A percentile compares a stretch with the other conserved stretches of the same genome.
Evolutionary conservation across 2,329 filamentous ascomycete species (phyloP).

Genomic region (Pyrenochaeta sp.): DNA sequence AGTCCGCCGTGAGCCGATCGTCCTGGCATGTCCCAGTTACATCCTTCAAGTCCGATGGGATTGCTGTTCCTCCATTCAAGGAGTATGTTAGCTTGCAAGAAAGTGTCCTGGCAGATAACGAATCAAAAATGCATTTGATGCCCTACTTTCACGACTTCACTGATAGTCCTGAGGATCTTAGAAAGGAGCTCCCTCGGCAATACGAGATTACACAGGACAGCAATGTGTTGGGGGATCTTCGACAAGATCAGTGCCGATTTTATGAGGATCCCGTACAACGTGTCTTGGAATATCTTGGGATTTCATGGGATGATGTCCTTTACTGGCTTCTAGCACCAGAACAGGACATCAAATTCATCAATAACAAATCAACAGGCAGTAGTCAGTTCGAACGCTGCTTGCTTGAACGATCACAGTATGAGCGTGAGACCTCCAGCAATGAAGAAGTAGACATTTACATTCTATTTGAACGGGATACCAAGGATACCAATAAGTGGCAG

Average conservation of each 20-base stretch:
- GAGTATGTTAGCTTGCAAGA: constrained; percentile 52
- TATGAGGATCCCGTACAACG: constrained; percentile 44
- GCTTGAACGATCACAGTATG: constrained; percentile 32
- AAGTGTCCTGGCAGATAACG: constrained; percentile 53
- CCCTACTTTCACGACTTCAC: constrained; percentile 39
- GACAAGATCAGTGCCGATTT: constrained; percentile 46
- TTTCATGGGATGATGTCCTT: constrained; percentile 48
- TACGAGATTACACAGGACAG: constrained; percentile 37
- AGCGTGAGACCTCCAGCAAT: constrained; percentile 24
- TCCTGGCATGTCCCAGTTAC: constrained; percentile 17
- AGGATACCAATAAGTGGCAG: constrained; percentile 37
- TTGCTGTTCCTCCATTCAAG: constrained; percentile 46
- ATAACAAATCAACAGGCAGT: constrained; percentile 6
- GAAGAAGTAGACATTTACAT: constrained; percentile 5
- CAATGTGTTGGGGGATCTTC: constrained; percentile 38
- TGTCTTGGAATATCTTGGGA: constrained; percentile 45
- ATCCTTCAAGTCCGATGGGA: constrained; percentile 20
- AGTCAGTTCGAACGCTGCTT: constrained; percentile 15
- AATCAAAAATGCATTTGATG: constrained; percentile 50
- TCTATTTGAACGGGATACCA: constrained; percentile 32
- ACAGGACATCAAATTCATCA: constrained; percentile 17
- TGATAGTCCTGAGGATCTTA: constrained; percentile 22
- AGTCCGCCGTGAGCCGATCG: constrained; percentile 11
- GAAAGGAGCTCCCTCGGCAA: constrained; percentile 32
- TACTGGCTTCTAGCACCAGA: constrained; percentile 48